Evolutionary conservation across 352 stramenopile species (phyloP).

Genomic region (Pythium insidiosum): DNA sequence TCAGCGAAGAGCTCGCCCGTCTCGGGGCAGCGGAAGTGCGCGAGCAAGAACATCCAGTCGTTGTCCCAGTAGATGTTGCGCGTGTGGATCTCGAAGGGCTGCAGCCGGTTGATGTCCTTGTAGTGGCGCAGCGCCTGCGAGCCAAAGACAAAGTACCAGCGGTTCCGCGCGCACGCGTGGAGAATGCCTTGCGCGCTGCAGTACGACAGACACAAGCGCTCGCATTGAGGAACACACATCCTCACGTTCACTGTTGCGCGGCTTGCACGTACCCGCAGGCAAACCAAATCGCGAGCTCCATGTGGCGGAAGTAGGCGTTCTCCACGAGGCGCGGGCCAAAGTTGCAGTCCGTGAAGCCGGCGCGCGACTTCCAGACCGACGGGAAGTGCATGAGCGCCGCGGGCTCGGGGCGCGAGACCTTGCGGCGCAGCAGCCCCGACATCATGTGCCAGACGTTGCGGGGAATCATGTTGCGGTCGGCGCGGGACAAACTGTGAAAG

Average conservation of each 20-base stretch:
- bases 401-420: slow-evolving; percentile 27
- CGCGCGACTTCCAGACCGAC: slow-evolving; percentile 46
- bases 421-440: slow-evolving; percentile 36
- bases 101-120: slow-evolving; percentile 40
- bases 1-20: slow-evolving; percentile 55
- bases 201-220: neutral
- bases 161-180: slow-evolving; percentile 38
- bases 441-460: slow-evolving; percentile 70
- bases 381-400: slow-evolving; percentile 47
- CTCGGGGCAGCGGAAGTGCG: slow-evolving; percentile 62
- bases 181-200: slow-evolving; percentile 40
- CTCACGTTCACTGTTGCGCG: no score
- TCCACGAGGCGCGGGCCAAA: slow-evolving; percentile 41
- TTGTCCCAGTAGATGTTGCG: slow-evolving; percentile 68
- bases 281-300: slow-evolving; percentile 72
- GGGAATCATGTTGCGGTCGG: slow-evolving; percentile 53
- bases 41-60: slow-evolving; percentile 59
- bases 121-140: slow-evolving; percentile 61
- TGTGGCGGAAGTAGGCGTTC: slow-evolving; percentile 63
- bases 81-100: slow-evolving; percentile 57
- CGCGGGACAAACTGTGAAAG: no score
- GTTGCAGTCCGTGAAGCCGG: slow-evolving; percentile 50
- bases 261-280: slow-evolving; percentile 50
- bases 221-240: neutral
- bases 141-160: slow-evolving; percentile 64